Base-by-base conservation (phyloP, 2,329 filamentous ascomycete genomes). In the Colletotrichum liaoningense region DNA sequence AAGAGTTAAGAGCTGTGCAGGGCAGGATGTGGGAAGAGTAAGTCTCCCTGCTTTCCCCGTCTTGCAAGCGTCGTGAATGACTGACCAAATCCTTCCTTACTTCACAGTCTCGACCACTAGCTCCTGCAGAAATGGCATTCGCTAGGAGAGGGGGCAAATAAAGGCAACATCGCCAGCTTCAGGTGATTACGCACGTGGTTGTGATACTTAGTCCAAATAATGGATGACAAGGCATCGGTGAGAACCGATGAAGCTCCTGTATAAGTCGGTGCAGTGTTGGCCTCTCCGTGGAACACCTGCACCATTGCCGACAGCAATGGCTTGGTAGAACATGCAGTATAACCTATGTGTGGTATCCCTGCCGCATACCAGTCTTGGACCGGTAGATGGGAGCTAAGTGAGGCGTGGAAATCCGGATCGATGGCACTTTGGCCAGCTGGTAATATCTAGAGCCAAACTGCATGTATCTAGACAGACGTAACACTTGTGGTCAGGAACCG, bases 11-110 rank as follows among this genome's bases (percentile, higher is more conserved):
- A 77, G 92, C 94, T 67, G 95, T 98, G 33, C 93, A 97, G 82
- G 96, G 96, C 75, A 90, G 96, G 77, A 93, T 94, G 77, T 98
- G 96, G 95, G 95, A 97, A 84, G 95, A 92, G 90, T 92, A 84
- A 78, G 83, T 79, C 42, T 26, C 38, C 74, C 16, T 26, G 4
- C n/a, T n/a, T 57, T 33, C 57, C 38, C 49, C 28, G 19, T 2
- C 14, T 2, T 8, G 33, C 35, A 24, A 28, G 7, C 9, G 24
- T 16, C 26, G n/a, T 28, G 33, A 11, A 42, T 35, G n/a, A 38
- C 67, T 70, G 35, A 73, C 46, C 19, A 65, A 4, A 16, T 22
- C 69, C n/a, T 16, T 22, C 69, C 16, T 16, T 28, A 30, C 60
- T 57, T 49, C 67, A 33, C 75, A 87, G 84, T 75, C 81, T 86